phyloP scores from a whole-genome alignment of 345 rosid genomes.

The Sapria himalayana region DNA sequence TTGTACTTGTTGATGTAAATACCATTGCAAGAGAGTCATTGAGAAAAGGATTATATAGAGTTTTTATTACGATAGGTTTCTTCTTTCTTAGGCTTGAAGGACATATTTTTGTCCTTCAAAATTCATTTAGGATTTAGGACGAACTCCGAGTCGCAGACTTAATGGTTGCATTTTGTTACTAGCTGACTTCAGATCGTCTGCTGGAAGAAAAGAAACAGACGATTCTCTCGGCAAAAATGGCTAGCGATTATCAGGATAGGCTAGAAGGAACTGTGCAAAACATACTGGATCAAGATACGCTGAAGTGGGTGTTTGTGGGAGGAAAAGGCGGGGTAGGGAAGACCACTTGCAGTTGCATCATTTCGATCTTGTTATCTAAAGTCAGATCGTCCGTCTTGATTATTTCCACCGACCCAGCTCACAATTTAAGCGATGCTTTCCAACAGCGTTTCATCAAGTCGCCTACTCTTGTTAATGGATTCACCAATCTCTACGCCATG shows the following conservation, averaged over 20 bases:
- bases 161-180: no score
- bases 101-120: no score
- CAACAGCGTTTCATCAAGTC: constrained; percentile 84
- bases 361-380: constrained; percentile 52
- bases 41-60: no score
- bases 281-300: constrained; percentile 65
- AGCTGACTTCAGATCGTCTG: no score
- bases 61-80: no score
- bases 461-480: constrained; percentile 79
- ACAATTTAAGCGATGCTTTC: constrained; percentile 97
- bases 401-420: constrained; percentile 99
- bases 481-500: constrained; percentile 89
- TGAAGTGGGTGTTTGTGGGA: constrained; percentile 97
- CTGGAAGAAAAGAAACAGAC: no score
- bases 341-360: constrained; percentile 88
- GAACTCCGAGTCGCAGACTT: no score
- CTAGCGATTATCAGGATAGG: constrained; percentile 15
- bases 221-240: constrained; percentile 11
- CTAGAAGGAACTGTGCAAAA: constrained; percentile 59
- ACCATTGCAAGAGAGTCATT: no score
- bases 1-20: no score
- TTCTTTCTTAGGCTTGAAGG: no score
- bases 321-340: constrained; percentile 99
- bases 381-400: constrained; percentile 87
- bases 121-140: no score